phyloP scores from a whole-genome alignment of 495 filamentous ascomycete genomes.

The Aspergillus asperescens region DNA sequence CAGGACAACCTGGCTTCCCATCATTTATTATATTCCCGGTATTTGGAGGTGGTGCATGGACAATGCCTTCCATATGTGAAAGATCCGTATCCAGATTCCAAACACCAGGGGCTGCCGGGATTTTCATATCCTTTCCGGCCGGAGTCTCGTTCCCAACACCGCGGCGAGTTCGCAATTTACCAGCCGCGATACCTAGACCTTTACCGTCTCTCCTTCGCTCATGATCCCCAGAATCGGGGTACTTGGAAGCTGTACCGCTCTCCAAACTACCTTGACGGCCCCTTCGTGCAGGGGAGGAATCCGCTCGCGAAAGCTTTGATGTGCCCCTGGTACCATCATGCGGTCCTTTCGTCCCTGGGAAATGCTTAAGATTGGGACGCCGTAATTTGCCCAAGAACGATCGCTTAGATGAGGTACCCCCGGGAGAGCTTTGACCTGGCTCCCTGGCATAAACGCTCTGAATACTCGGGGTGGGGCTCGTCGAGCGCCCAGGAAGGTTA shows the following conservation, averaged over 20 bases:
- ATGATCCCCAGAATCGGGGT: constrained; percentile 32
- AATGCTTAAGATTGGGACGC: constrained; percentile 52
- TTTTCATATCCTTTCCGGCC: constrained; percentile 25
- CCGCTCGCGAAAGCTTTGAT: constrained; percentile 38
- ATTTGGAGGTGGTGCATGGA: constrained; percentile 41
- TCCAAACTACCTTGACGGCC: constrained; percentile 43
- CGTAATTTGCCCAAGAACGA: constrained; percentile 62
- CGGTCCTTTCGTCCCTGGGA: constrained; percentile 52
- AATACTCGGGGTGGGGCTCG: constrained; percentile 70
- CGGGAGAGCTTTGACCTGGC: constrained; percentile 54
- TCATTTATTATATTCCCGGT: constrained; percentile 48
- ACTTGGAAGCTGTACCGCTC: constrained; percentile 21
- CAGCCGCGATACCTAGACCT: constrained; percentile 30
- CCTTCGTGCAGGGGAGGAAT: constrained; percentile 45
- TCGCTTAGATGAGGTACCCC: constrained; percentile 54
- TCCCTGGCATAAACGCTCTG: constrained; percentile 49
- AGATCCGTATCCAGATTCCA: constrained; percentile 82
- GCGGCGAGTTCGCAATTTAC: constrained; percentile 42
- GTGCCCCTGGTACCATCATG: constrained; percentile 21
- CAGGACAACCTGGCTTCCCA: constrained; percentile 42
- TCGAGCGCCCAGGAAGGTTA: constrained; percentile 50
- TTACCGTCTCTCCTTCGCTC: constrained; percentile 44
- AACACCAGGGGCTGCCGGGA: constrained; percentile 36
- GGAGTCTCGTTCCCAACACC: constrained; percentile 52
- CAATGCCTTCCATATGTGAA: constrained; percentile 75